Percentiles rank a stretch among this genome's conserved stretches.
These are phyloP conservation scores for Cucurbitaria berberidis DNA, from an alignment of 2,329 filamentous ascomycete genomes.

Conservation along the genomic window DNA sequence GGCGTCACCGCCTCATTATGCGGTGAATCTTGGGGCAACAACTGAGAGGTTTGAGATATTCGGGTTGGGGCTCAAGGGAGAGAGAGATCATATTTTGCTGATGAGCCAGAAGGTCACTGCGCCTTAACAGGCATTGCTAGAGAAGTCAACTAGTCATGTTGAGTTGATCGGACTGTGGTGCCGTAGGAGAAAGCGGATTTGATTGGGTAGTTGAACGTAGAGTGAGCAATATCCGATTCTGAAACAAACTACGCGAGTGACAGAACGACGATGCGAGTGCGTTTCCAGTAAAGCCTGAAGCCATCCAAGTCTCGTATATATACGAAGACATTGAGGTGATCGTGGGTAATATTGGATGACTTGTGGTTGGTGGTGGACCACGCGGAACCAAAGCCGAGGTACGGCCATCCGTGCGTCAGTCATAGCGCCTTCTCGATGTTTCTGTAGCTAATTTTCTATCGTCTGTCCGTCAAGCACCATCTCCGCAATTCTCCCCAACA, in stretches of 20 bases:
- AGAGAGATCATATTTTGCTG: slow-evolving; percentile 15
- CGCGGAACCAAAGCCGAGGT: slow-evolving; percentile 13
- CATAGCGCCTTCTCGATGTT: slow-evolving; percentile 19
- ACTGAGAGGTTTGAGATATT: slow-evolving; percentile 3
- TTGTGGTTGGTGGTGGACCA: neutral
- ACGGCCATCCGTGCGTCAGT: slow-evolving; percentile 2
- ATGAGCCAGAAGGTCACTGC: slow-evolving; percentile 2
- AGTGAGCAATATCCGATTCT: no score
- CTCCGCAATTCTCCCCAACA: slow-evolving; percentile 30
- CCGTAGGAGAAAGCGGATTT: no score
- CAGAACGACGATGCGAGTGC: no score
- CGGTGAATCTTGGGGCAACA: slow-evolving; percentile 1
- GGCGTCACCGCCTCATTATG: neutral
- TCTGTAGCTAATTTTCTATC: slow-evolving; percentile 5
- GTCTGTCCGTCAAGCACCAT: slow-evolving; percentile 4
- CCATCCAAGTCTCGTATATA: no score
- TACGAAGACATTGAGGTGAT: no score
- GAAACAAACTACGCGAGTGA: no score
- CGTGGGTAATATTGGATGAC: no score
- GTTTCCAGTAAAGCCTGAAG: no score
- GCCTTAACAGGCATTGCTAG: neutral
- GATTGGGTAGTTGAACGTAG: no score
- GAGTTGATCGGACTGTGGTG: no score
- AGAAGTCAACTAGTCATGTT: neutral
- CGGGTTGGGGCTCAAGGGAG: slow-evolving; percentile 7